Conservation (phyloP, 306 rosid species). For the Fragaria vesca region DNA sequence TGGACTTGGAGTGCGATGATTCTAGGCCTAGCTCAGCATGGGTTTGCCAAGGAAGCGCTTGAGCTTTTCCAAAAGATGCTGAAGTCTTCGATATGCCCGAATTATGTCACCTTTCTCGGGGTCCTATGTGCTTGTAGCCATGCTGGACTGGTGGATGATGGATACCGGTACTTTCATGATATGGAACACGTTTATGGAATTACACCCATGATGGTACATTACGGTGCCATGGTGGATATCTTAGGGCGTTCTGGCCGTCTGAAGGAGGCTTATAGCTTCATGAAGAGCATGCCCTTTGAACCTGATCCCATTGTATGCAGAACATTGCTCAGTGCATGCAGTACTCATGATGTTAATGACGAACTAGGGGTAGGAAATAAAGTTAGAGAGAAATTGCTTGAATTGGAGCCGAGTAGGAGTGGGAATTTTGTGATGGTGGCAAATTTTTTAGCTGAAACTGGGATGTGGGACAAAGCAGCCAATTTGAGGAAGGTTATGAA, state of each 20-base stretch:
- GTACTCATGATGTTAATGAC: conserved; percentile 42
- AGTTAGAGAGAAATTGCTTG: conserved; percentile 64
- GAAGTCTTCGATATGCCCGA: conserved; percentile 49
- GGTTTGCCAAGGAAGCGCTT: conserved; percentile 72
- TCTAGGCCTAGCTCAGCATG: conserved; percentile 83
- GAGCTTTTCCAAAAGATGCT: conserved; percentile 48
- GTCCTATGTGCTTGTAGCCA: conserved; percentile 92
- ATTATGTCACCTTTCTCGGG: conserved; percentile 80
- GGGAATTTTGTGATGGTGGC: conserved; percentile 80
- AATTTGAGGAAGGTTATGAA: conserved; percentile 63
- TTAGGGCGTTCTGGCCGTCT: conserved; percentile 72
- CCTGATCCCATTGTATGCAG: conserved; percentile 79
- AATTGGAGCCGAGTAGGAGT: conserved; percentile 75
- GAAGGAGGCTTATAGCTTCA: conserved; percentile 64
- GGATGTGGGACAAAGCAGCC: conserved; percentile 87
- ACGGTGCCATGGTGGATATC: conserved; percentile 83
- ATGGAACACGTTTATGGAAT: conserved; percentile 70
- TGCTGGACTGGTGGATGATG: conserved; percentile 68
- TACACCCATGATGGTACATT: conserved; percentile 68
- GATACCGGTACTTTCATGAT: conserved; percentile 52
- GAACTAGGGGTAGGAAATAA: conserved; percentile 48
- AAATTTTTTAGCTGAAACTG: conserved; percentile 74
- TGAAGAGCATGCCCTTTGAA: conserved; percentile 56
- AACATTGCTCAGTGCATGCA: conserved; percentile 77
- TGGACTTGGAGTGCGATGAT: conserved; percentile 99